Conservation (phyloP, 2,329 filamentous ascomycete genomes). For the Diplodia scrobiculata region DNA sequence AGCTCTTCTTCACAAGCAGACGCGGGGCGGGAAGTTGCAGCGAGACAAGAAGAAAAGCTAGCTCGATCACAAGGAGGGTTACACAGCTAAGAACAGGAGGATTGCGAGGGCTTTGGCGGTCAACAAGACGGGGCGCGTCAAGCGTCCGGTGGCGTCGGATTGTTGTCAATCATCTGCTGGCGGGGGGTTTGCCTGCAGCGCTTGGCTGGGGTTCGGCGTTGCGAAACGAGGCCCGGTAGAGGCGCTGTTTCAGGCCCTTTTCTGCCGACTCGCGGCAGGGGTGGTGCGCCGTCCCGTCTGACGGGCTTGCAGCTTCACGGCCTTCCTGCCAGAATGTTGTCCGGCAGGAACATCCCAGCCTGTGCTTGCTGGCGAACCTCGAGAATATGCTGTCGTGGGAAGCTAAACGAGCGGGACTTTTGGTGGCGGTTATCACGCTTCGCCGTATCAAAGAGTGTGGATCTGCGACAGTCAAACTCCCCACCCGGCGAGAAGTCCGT, state of each 20-base stretch:
- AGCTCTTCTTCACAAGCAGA: neutral
- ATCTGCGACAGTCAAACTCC: neutral
- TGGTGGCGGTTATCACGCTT: neutral
- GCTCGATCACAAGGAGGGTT: neutral
- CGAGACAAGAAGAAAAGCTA: neutral
- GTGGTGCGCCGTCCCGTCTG: slow-evolving; percentile 14
- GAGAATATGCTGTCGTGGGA: neutral
- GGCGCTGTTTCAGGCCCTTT: slow-evolving; percentile 17
- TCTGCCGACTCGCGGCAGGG: slow-evolving; percentile 5
- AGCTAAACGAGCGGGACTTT: neutral
- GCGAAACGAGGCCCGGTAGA: slow-evolving; percentile 20
- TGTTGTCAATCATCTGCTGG: slow-evolving; percentile 3
- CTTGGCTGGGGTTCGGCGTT: slow-evolving; percentile 12
- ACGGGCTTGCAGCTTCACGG: slow-evolving; percentile 17
- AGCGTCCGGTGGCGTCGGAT: slow-evolving; percentile 5
- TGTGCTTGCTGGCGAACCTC: neutral
- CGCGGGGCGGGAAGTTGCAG: neutral
- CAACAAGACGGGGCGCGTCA: neutral
- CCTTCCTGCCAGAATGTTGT: neutral
- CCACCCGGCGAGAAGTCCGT: slow-evolving; percentile 18
- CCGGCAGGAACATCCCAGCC: neutral
- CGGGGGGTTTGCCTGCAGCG: slow-evolving; percentile 10
- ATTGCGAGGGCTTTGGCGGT: neutral
- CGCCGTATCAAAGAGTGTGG: neutral
- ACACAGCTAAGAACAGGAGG: neutral